Percentiles rank a stretch among this genome's conserved stretches.
These are phyloP conservation scores for Phytophthora meadii DNA, from an alignment of 352 stramenopile genomes.

Conservation along the genomic window DNA sequence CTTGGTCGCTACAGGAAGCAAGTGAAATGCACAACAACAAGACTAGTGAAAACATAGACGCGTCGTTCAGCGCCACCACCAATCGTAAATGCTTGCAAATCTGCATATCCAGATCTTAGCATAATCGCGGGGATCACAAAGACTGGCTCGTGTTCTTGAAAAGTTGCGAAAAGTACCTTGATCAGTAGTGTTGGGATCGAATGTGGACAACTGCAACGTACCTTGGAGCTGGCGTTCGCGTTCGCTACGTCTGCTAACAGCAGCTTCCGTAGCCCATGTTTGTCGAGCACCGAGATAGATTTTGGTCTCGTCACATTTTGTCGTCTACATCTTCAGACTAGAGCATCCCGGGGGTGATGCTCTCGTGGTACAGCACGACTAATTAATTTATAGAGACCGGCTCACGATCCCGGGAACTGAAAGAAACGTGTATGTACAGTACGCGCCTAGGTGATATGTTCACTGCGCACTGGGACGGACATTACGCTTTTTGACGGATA, in stretches of 20 bases:
- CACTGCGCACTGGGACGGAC: not conserved
- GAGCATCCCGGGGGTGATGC: conserved; percentile 12
- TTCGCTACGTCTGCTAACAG: not conserved
- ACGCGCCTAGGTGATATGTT: no score
- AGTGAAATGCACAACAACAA: conserved; percentile 24
- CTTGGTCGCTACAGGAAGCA: conserved; percentile 8
- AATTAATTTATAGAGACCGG: not conserved
- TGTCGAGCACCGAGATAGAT: conserved; percentile 2
- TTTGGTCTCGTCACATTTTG: conserved; percentile 21
- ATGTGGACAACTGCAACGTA: not conserved
- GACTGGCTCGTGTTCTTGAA: conserved; percentile 1
- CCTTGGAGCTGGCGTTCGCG: not conserved
- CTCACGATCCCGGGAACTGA: not conserved
- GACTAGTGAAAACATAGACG: conserved; percentile 31
- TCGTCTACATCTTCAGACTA: conserved; percentile 32
- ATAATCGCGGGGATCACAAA: conserved; percentile 13
- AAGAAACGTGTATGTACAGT: not conserved
- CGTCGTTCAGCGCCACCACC: conserved; percentile 18
- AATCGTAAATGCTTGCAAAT: conserved; percentile 27
- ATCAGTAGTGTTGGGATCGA: not conserved
- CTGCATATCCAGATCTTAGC: conserved; percentile 1
- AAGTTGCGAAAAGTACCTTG: conserved; percentile 3
- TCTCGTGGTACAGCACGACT: conserved; percentile 1
- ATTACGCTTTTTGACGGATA: not conserved
- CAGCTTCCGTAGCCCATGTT: not conserved